Base-by-base conservation (phyloP, 2,329 filamentous ascomycete species). In the Xylariaceae sp. region DNA sequence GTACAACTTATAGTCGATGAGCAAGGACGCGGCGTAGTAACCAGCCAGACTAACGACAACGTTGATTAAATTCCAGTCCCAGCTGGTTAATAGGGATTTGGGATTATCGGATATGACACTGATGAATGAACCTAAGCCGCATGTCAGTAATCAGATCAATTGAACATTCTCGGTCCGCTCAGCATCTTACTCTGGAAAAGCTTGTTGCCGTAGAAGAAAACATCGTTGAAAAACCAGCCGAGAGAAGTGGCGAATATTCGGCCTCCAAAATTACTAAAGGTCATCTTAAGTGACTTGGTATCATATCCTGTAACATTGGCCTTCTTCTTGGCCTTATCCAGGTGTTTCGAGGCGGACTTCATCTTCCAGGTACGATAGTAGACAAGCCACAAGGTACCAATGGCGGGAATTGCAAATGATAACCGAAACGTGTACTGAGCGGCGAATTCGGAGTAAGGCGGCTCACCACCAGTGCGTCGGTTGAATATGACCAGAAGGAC, bases 171-270 rank as follows among this genome's bases (percentile, higher is more conserved):
- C 2, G 13, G 11, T 8, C 13, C 3, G 6, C 16, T n/a, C 5
- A 13, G 8, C 6, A 15, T 27, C 64, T 55, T 59, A 66, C 65
- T 84, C 76, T 96, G 92, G 83, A 97, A 97, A 48, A 97, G 87
- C 82, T 96, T 97, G 87, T 96, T 97, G 65, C 93, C 93, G 78
- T 97, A 97, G 80, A 97, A 97, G 82, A 97, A 97, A 62, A 97
- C 88, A 69, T 97, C 93, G 73, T 97, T 97, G 77, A 87, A 90
- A 75, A 93, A 97, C 93, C 93, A 97, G 29, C 86, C 84, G 51
- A 89, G 89, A 9, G 92, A 86, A 16, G 93, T 97, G 43, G 93
- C 93, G 16, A 96, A 68, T 20, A 97, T 76, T 63, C 93, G 91
- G 46, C 89, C 88, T 41, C 92, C 91, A 63, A 97, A 97, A 77